Evolutionary conservation across 2,329 filamentous ascomycete species (phyloP), one percentile per base, ranked within the genome.

Genomic region (Fusarium domesticum): DNA sequence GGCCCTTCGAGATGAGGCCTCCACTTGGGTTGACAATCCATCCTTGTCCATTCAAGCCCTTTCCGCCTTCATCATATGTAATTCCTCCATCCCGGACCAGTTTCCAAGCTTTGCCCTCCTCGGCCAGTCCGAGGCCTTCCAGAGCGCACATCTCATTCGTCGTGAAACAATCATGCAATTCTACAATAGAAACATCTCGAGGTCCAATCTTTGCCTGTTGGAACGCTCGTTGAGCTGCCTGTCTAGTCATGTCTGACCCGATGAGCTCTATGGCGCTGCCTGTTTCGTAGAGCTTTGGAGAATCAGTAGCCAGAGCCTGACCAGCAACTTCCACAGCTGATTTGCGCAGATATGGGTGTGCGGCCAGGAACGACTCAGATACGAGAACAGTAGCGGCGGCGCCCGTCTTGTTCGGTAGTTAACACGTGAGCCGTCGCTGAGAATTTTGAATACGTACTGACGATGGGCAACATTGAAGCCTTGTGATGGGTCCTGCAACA

Each of bases 401-500:
- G 37, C 92, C 92, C 67, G 23, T 28, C 23, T 28, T 8, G 23
- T 3, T 10, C 4, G 7, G 7, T 28, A 28, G 14, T 4, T 3
- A 10, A 28, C 7, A 28, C 3, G 14, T 8, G 7, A 12, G 10
- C 10, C 23, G 4, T 28, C 23, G 4, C 4, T 28, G 7, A 12
- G 23, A 28, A n/a, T n/a, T n/a, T n/a, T n/a, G n/a, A n/a, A 11
- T 10, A 28, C 23, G 10, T 12, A 97, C 93, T 0, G 89, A 95
- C 1, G 92, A 97, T 1, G 93, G 92, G 70, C 92, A 96, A 78
- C 92, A 97, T 73, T 97, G 93, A n/a, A 97, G 83, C 71, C 96
- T 97, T 46, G 93, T 97, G 43, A 97, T 78, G 14, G 92, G 92
- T 53, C 82, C 81, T 70, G 89, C 83, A 68, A 97, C 88, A 77